Base-by-base conservation (phyloP, 805 yeast species). In the Starmerella cellae region DNA sequence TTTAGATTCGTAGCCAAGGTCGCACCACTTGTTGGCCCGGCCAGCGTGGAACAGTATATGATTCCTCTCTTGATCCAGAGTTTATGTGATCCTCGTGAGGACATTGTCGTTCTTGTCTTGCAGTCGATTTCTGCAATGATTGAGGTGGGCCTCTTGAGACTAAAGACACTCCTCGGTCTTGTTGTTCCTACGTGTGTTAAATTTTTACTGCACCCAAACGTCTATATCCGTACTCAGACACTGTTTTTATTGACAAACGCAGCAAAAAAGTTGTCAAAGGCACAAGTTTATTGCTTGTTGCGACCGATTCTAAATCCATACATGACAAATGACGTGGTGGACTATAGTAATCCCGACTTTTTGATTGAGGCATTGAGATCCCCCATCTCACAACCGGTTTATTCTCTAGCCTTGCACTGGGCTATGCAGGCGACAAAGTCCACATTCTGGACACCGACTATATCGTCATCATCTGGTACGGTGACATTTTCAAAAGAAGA, bases 41-140 rank as follows among this genome's bases (percentile, higher is more conserved):
- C 82, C 0, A 74, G 91, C 30, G 65, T 91, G 43, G 95, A 88
- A 52, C 94, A 84, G 51, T 91, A 87, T 55, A 74, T 91, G 17
- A 62, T 85, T 22, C 98, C 99, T 0, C 61, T 91, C 18, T 62
- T 91, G 47, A 67, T 82, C 1, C 97, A 91, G 57, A 79, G 94
- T 0, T 61, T 87, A 22, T 72, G 78, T 4, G 97, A 87, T 58
- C 73, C 79, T 0, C 43, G 51, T 10, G 95, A 88, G 54, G 95
- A 82, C 52, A 64, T 78, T 32, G 88, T 88, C 3, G 68, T 81
- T 4, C 72, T 74, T 41, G 88, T 83, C 0, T 56, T 88, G 16
- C 69, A 68, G 40, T 69, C 74, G 2, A 66, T 81, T 46, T 67
- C 71, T n/a, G 67, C 73, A 35, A 59, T 81, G 21, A 66, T 71